These are phyloP conservation scores for Colletotrichum chlorophyti DNA, from an alignment of 2,329 filamentous ascomycete genomes.

Conservation along the genomic window DNA sequence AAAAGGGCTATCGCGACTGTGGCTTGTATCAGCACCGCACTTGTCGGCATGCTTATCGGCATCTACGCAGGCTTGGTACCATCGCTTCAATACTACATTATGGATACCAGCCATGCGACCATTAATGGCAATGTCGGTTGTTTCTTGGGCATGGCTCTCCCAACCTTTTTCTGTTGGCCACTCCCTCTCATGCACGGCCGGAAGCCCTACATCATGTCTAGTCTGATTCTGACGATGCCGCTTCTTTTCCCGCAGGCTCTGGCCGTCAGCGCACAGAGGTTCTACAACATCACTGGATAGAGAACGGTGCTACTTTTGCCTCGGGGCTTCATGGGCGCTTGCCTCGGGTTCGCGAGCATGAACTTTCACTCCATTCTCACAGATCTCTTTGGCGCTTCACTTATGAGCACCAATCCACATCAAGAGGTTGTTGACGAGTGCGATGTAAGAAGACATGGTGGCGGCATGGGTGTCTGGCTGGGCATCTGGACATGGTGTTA, in stretches of 20 bases:
- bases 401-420: constrained; percentile 76
- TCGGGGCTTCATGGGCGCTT: constrained; percentile 70
- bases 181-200: constrained; percentile 77
- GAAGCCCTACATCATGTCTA: constrained; percentile 76
- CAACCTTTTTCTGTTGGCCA: constrained; percentile 76
- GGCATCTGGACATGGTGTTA: constrained; percentile 81
- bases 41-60: constrained; percentile 74
- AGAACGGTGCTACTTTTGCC: constrained; percentile 67
- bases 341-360: constrained; percentile 78
- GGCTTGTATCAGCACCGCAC: constrained; percentile 75
- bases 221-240: constrained; percentile 73
- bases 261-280: constrained; percentile 62
- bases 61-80: constrained; percentile 82
- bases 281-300: constrained; percentile 62
- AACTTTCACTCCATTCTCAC: constrained; percentile 76
- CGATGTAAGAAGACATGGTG: constrained; percentile 76
- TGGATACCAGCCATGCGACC: constrained; percentile 70
- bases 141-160: constrained; percentile 73
- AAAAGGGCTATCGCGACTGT: constrained; percentile 74
- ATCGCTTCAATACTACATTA: constrained; percentile 79
- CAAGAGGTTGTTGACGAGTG: constrained; percentile 72
- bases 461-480: constrained; percentile 81
- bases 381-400: constrained; percentile 78
- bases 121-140: constrained; percentile 78
- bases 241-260: constrained; percentile 79